These are phyloP conservation scores for Apocynum venetum DNA, from an alignment of 257 asterid species.

Conservation along the genomic window DNA sequence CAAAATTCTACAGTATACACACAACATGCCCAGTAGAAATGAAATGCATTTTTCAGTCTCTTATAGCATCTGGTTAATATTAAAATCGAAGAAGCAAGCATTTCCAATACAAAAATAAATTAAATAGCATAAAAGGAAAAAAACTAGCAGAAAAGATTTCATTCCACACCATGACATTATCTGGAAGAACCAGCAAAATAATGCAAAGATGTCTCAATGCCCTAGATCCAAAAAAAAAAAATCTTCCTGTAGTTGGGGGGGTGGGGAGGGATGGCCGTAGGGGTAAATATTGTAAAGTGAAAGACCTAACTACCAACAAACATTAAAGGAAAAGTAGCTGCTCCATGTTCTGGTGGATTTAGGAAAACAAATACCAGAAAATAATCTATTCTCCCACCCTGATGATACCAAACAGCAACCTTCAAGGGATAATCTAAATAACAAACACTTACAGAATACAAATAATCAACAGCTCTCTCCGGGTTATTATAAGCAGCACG, in stretches of 20 bases:
- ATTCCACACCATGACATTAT: not conserved
- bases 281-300: no score
- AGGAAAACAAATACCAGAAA: not conserved
- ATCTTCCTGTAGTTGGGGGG: no score
- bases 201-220: not conserved
- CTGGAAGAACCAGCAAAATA: not conserved
- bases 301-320: not conserved
- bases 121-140: not conserved
- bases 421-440: not conserved
- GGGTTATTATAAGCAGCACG: constrained; percentile 89
- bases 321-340: not conserved
- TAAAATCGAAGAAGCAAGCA: not conserved
- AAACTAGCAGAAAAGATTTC: not conserved
- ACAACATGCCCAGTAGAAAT: not conserved
- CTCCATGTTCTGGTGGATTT: not conserved
- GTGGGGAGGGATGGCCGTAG: not conserved
- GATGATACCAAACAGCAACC: not conserved
- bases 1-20: not conserved
- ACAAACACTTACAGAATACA: constrained; percentile 59
- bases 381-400: not conserved
- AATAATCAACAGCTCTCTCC: constrained; percentile 87
- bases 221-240: not conserved
- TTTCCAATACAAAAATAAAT: not conserved
- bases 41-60: not conserved
- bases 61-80: not conserved